Evolutionary conservation across 108 stramenopile genomes (phyloP).

Genomic region (Craspedostauros australis): DNA sequence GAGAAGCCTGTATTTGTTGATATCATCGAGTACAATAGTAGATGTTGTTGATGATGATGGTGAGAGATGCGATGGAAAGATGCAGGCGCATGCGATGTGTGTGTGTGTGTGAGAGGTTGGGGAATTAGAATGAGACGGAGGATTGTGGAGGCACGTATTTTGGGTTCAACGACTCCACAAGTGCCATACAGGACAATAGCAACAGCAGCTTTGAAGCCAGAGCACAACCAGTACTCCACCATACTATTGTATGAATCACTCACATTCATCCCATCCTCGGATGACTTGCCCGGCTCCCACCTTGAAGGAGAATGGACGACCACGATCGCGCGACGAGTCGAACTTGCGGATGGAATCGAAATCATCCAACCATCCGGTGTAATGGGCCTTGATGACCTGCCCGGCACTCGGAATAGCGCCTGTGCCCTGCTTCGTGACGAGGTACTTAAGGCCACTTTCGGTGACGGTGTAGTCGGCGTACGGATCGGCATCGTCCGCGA

Average conservation of each 20-base stretch:
- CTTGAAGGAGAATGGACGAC: conserved; percentile 88
- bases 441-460: conserved; percentile 86
- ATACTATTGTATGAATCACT: not conserved
- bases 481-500: conserved; percentile 31
- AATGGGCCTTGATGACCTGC: conserved; percentile 91
- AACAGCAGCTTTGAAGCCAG: not conserved
- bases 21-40: not conserved
- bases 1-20: conserved; percentile 40
- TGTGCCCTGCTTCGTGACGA: conserved; percentile 77
- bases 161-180: not conserved
- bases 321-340: conserved; percentile 91
- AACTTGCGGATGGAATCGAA: conserved; percentile 85
- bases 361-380: conserved; percentile 95
- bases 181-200: not conserved
- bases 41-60: not conserved
- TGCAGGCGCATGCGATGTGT: conserved; percentile 50
- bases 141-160: too few relatives aligned
- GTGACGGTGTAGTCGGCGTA: conserved; percentile 66
- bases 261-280: conserved; percentile 46
- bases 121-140: too few relatives aligned
- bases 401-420: conserved; percentile 80
- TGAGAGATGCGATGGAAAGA: not conserved
- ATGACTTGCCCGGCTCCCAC: conserved; percentile 92
- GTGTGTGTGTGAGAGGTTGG: conserved; percentile 18
- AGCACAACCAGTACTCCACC: not conserved